Conservation (phyloP, 495 filamentous ascomycete genomes). For the Aspergillus campestris region DNA sequence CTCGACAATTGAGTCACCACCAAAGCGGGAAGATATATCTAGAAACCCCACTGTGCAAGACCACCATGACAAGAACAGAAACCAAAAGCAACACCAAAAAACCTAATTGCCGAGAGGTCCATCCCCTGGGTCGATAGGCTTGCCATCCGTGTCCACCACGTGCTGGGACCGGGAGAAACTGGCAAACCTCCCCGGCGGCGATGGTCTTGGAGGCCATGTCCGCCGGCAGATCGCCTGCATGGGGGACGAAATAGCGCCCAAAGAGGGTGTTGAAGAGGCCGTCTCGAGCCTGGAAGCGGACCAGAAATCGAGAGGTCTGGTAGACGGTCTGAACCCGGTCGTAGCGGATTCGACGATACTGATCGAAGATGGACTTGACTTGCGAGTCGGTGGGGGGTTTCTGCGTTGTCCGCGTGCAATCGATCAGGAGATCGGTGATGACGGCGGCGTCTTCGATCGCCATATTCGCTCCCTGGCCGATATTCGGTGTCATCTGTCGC, state of each 20-base stretch:
- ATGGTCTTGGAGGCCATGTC: constrained; percentile 11
- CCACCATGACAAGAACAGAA: too few species aligned
- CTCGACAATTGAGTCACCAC: too few species aligned
- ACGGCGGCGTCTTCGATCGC: constrained; percentile 20
- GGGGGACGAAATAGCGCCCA: constrained; percentile 10
- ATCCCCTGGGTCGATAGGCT: too few species aligned
- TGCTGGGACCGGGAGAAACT: too few species aligned
- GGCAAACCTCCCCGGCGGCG: constrained; percentile 7
- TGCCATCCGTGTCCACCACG: too few species aligned
- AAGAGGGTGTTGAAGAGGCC: constrained; percentile 4
- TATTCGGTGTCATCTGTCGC: constrained; percentile 19
- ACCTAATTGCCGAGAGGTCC: too few species aligned
- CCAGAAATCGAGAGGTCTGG: constrained; percentile 4
- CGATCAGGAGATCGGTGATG: constrained; percentile 11
- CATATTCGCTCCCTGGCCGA: constrained; percentile 23
- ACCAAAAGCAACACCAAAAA: too few species aligned
- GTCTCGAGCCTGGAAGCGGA: constrained; percentile 12
- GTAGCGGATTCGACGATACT: constrained; percentile 3
- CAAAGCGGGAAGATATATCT: too few species aligned
- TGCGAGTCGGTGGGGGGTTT: background rate
- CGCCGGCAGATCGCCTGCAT: constrained; percentile 8
- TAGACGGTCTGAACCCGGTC: constrained; percentile 6
- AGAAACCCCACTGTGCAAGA: too few species aligned
- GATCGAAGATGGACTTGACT: background rate
- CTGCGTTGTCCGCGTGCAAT: too few species aligned